Evolutionary conservation across 352 stramenopile genomes (phyloP).

Genomic region (Phytophthora sansomeana): DNA sequence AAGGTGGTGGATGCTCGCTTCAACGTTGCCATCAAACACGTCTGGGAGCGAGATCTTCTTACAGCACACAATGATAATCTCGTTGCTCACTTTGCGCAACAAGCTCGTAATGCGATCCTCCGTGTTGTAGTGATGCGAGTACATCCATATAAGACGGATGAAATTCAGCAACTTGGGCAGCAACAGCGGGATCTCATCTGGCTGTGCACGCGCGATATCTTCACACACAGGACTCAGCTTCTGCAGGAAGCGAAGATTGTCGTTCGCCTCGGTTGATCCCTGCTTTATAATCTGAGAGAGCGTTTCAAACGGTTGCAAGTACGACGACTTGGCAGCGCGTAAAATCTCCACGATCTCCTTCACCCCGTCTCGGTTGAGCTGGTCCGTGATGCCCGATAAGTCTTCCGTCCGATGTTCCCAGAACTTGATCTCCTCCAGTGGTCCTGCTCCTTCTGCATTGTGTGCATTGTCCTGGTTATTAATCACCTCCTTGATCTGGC

Average conservation of each 20-base stretch:
- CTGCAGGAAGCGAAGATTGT: slow-evolving; percentile 96
- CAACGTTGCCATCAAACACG: slow-evolving; percentile 95
- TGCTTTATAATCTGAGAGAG: slow-evolving; percentile 94
- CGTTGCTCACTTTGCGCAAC: slow-evolving; percentile 95
- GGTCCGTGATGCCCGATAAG: slow-evolving; percentile 93
- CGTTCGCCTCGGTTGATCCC: slow-evolving; percentile 91
- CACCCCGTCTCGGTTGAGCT: slow-evolving; percentile 92
- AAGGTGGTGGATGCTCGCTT: slow-evolving; percentile 87
- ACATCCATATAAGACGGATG: slow-evolving; percentile 95
- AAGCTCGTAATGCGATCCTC: slow-evolving; percentile 93
- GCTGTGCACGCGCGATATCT: slow-evolving; percentile 85
- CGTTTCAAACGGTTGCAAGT: slow-evolving; percentile 93
- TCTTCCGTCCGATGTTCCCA: slow-evolving; percentile 94
- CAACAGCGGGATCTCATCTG: slow-evolving; percentile 91
- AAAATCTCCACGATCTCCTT: slow-evolving; percentile 92
- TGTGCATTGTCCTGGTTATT: slow-evolving; percentile 95
- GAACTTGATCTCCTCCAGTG: slow-evolving; percentile 96
- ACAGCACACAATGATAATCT: slow-evolving; percentile 94
- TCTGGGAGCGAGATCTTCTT: slow-evolving; percentile 89
- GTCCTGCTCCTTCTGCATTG: slow-evolving; percentile 90
- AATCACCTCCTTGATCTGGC: slow-evolving; percentile 97
- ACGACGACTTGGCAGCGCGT: slow-evolving; percentile 92
- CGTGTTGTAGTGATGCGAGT: slow-evolving; percentile 95
- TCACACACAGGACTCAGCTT: slow-evolving; percentile 92
- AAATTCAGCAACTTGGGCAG: slow-evolving; percentile 93